Evolutionary conservation across 257 asterid genomes (phyloP), one percentile per base, ranked within the genome.

Genomic region (Jasminum sambac): DNA sequence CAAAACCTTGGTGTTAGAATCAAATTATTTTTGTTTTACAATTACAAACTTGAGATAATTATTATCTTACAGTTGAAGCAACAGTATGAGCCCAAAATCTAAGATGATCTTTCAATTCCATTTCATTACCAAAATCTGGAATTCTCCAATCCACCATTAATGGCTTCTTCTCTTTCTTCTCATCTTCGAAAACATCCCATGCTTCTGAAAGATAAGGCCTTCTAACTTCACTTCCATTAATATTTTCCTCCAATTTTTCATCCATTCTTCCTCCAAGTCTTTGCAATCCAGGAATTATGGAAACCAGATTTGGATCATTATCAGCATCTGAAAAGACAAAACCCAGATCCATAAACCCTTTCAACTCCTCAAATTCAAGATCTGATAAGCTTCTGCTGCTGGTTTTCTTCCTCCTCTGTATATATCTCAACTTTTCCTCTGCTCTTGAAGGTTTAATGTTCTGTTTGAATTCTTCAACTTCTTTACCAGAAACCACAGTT

Each of bases 281-380:
- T 26, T 77, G 89, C 72, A 90, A 72, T 9, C 95, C 96, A 9
- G 96, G 95, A 42, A 90, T 63, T 1, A 90, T 84, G 4, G 87
- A 66, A 70, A 70, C 88, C 82, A 88, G 61, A 13, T 68, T 76
- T 4, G 90, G 74, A 74, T 83, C 88, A 74, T 72, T 79, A 24
- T 84, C 93, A 17, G 82, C 82, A 13, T 81, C 95, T 0, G 90
- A 78, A 39, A 89, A 89, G 67, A 81, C 92, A 79, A 90, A 90
- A 5, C 97, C 96, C 42, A 91, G 86, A 85, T 91, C 97, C 90
- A 84, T 86, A 61, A 91, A 89, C 83, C 96, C 96, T 70, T 86
- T 89, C 11, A 91, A 10, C 68, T 91, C 98, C 74, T 89, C 86
- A 11, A 84, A 72, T 17, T 89, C 98, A 0, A 91, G 84, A 78